Evolutionary conservation across 2,329 filamentous ascomycete species (phyloP), one percentile per base, ranked within the genome.

Genomic region (Raffaelea deltoideospora): DNA sequence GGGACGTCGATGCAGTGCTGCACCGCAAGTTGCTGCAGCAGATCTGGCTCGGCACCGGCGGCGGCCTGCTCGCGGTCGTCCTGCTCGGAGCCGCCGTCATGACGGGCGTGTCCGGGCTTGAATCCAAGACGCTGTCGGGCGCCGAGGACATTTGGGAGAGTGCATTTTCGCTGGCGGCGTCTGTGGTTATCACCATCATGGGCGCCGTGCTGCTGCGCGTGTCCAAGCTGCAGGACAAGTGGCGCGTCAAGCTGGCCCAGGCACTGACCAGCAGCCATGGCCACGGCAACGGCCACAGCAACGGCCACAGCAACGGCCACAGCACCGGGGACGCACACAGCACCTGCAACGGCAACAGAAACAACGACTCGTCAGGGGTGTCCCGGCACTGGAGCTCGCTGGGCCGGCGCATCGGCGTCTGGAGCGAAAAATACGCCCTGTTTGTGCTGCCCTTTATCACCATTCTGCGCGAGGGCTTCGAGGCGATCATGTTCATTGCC

Each of bases 391-490:
- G n/a, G n/a, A n/a, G n/a, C n/a, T 57, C 30, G 20, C 32, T 26
- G 4, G 32, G 22, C 28, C 46, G 48, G 10, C 44, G 49, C 43
- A 31, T 79, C 45, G 75, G 76, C 57, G 55, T 59, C 32, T 81
- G 70, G 62, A 61, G 64, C 13, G 72, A 81, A 54, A 82, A 79
- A 51, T 83, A 87, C 49, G 73, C 74, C 41, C 78, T 87, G 70
- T 85, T 86, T 51, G 53, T 83, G 30, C 61, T 88, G 30, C 82
- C 82, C 0, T 84, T 87, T 53, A 67, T 88, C 50, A 88, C 82
- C 0, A 76, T 84, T 6, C 59, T 87, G 15, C 64, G 82, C 18
- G 82, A 87, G 52, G 82, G 81, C 4, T 66, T 87, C 13, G 82
- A 87, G 50, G 79, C 76, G 1, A 72, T 87, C 13, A 66, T 87